Percentiles rank a stretch among this genome's conserved stretches.
Evolutionary conservation across 2,329 filamentous ascomycete genomes (phyloP).

Genomic region (Aspergillus sp.): DNA sequence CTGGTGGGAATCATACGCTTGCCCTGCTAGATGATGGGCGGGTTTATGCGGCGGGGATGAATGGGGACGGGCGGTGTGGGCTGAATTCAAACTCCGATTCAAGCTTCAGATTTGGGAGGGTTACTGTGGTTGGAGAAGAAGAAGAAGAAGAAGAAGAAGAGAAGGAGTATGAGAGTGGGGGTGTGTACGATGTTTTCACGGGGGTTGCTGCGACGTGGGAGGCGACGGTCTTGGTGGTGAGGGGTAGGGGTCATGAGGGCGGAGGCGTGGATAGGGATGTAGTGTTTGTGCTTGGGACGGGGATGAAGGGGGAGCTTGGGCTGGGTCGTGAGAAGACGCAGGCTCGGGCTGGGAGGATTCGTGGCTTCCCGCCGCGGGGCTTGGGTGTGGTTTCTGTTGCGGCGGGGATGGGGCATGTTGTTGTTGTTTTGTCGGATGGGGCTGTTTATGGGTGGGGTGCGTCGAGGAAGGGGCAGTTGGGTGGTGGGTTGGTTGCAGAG

Average conservation of each 20-base stretch:
- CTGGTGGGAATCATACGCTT: slow-evolving; percentile 87
- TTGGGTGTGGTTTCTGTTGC: slow-evolving; percentile 64
- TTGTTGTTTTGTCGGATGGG: slow-evolving; percentile 72
- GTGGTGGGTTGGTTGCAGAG: slow-evolving; percentile 50
- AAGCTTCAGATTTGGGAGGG: slow-evolving; percentile 27
- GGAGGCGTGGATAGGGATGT: slow-evolving; percentile 16
- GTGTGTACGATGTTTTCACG: slow-evolving; percentile 37
- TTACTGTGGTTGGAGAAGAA: slow-evolving; percentile 18
- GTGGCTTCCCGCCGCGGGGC: slow-evolving; percentile 63
- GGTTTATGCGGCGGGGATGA: slow-evolving; percentile 67
- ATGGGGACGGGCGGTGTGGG: slow-evolving; percentile 48
- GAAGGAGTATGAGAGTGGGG: slow-evolving; percentile 6
- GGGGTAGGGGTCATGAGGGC: too few relatives aligned
- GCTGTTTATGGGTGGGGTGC: slow-evolving; percentile 86
- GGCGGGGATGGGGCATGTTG: slow-evolving; percentile 75
- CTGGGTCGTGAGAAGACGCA: slow-evolving; percentile 46
- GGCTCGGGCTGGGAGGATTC: slow-evolving; percentile 48
- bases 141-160: too few relatives aligned
- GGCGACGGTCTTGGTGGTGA: slow-evolving; percentile 61
- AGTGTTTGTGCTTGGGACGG: slow-evolving; percentile 66
- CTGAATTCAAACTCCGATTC: background rate
- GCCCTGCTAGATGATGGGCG: slow-evolving; percentile 61
- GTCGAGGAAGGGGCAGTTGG: slow-evolving; percentile 81
- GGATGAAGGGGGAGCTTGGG: slow-evolving; percentile 71
- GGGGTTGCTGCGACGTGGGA: slow-evolving; percentile 75